These are phyloP conservation scores for Leucocoprinus birnbaumii DNA, from an alignment of 768 basidiomycete species.

Conservation along the genomic window DNA sequence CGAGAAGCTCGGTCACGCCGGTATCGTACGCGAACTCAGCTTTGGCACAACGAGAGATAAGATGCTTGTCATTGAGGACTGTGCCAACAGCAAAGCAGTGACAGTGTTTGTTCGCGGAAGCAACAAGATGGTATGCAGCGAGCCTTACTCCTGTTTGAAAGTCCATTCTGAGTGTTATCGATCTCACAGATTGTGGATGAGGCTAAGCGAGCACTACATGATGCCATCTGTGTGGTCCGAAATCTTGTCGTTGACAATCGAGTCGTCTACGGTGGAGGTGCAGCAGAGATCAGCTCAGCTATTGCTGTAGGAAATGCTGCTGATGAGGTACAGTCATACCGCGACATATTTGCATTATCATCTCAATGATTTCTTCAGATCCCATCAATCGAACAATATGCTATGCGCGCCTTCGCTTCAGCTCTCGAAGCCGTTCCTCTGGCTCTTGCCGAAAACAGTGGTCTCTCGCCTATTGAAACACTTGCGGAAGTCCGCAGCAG, in stretches of 20 bases:
- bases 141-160: not conserved
- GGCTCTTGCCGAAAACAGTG: conserved; percentile 97
- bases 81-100: conserved; percentile 93
- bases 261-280: conserved; percentile 97
- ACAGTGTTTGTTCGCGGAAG: conserved; percentile 97
- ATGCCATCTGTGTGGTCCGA: conserved; percentile 95
- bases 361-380: conserved; percentile 46
- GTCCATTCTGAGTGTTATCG: not conserved
- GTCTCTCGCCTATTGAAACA: conserved; percentile 93
- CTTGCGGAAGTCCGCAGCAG: conserved; percentile 93
- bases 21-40: conserved; percentile 88
- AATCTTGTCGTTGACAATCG: conserved; percentile 94
- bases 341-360: not conserved
- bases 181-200: conserved; percentile 89
- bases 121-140: conserved; percentile 87
- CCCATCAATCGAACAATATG: conserved; percentile 97
- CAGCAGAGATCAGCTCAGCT: conserved; percentile 94
- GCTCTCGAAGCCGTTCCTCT: conserved; percentile 95
- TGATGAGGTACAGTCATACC: conserved; percentile 63
- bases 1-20: conserved; percentile 91
- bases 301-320: conserved; percentile 93
- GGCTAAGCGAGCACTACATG: conserved; percentile 96
- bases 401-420: conserved; percentile 98
- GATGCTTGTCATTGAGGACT: conserved; percentile 99
- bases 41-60: conserved; percentile 99